Evolutionary conservation across 148 eudicot genomes (phyloP).

Genomic region (Amaranthus hypochondriacus): DNA sequence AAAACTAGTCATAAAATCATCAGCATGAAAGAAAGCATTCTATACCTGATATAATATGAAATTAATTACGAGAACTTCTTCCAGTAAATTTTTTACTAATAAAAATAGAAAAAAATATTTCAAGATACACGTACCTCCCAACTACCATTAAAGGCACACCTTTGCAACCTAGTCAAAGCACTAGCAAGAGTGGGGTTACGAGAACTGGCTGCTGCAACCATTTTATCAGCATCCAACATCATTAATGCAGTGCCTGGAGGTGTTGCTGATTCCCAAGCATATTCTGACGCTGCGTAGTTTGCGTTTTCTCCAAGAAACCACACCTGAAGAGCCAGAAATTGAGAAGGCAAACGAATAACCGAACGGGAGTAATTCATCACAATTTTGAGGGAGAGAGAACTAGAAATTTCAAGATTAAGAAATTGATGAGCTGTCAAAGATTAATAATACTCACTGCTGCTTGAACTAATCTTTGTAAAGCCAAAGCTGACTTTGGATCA

Average conservation of each 20-base stretch:
- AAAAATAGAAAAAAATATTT: background rate
- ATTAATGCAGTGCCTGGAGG: slow-evolving; percentile 99
- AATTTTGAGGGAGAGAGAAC: background rate
- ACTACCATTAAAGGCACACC: slow-evolving; percentile 97
- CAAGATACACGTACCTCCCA: slow-evolving; percentile 70
- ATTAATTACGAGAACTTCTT: background rate
- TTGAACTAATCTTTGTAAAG: slow-evolving; percentile 92
- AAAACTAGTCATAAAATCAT: no score
- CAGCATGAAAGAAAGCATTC: background rate
- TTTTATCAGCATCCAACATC: slow-evolving; percentile 98
- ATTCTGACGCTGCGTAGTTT: slow-evolving; percentile 98
- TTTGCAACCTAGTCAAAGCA: slow-evolving; percentile 93
- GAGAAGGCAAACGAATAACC: slow-evolving; percentile 9
- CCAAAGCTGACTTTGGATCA: slow-evolving; percentile 98
- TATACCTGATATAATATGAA: background rate
- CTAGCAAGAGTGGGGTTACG: slow-evolving; percentile 90
- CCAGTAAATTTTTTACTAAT: background rate
- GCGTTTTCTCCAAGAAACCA: slow-evolving; percentile 99
- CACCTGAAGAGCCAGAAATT: slow-evolving; percentile 47
- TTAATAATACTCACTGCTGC: slow-evolving; percentile 74
- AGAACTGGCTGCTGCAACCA: slow-evolving; percentile 99
- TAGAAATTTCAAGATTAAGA: background rate
- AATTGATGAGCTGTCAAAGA: slow-evolving; percentile 8
- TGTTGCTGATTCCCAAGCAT: slow-evolving; percentile 99
- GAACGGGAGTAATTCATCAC: background rate